Conservation (phyloP, 2,329 filamentous ascomycete species). For the Cladobotryum mycophilum region DNA sequence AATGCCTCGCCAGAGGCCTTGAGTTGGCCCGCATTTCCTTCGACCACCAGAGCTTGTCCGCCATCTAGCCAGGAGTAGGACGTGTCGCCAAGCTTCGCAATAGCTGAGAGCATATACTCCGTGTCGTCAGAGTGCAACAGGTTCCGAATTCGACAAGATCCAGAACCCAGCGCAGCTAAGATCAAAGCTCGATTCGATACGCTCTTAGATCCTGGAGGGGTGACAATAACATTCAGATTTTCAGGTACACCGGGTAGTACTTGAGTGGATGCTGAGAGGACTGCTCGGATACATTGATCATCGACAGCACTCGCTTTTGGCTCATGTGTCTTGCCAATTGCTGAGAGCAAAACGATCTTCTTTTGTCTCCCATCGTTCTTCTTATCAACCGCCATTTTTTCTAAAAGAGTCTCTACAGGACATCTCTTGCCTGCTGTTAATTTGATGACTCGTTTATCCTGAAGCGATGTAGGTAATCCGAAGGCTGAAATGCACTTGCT, state of each 20-base stretch:
- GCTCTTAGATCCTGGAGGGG: slow-evolving; percentile 92
- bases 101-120: slow-evolving; percentile 93
- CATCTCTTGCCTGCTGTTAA: slow-evolving; percentile 83
- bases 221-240: slow-evolving; percentile 64
- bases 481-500: slow-evolving; percentile 94
- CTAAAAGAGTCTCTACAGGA: slow-evolving; percentile 74
- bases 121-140: slow-evolving; percentile 94
- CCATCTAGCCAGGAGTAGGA: slow-evolving; percentile 91
- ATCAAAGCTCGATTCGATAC: slow-evolving; percentile 93
- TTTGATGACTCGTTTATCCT: slow-evolving; percentile 75
- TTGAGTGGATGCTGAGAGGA: slow-evolving; percentile 72
- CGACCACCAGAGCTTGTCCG: slow-evolving; percentile 83
- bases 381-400: slow-evolving; percentile 97
- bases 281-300: slow-evolving; percentile 74
- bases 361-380: slow-evolving; percentile 96
- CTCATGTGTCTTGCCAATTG: slow-evolving; percentile 84
- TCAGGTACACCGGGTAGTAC: slow-evolving; percentile 67
- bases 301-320: slow-evolving; percentile 83
- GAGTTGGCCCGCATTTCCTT: slow-evolving; percentile 83
- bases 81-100: slow-evolving; percentile 75
- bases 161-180: slow-evolving; percentile 83
- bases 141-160: slow-evolving; percentile 83
- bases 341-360: slow-evolving; percentile 88
- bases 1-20: slow-evolving; percentile 69
- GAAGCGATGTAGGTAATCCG: slow-evolving; percentile 75